Base-by-base conservation (phyloP, 768 basidiomycete species). In the Suillus spraguei region DNA sequence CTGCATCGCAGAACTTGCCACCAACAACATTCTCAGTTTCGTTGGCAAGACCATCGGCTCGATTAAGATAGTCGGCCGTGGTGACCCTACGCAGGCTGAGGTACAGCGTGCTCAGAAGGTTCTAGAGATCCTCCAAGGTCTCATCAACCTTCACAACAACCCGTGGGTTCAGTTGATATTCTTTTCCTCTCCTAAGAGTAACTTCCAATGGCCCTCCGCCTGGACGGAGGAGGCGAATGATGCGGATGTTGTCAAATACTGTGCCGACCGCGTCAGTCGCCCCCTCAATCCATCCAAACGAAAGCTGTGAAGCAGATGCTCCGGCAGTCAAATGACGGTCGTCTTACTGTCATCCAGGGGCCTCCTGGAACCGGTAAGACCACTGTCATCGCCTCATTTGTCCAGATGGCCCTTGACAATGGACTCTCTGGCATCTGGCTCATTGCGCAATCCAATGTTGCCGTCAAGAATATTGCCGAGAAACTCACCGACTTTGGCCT, bases 381-480 rank as follows among this genome's bases (percentile, higher is more conserved):
- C 0, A 86, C 87, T 49, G 89, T 90, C 2, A 91, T 91, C 74
- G 85, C 86, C 13, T 78, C 83, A 7, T 89, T 79, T 81, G 86
- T 88, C 11, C 73, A 81, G 24, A 76, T 77, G 66, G 82, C 86
- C 46, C 69, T 83, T 28, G 66, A 72, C 35, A 68, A 68, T 54
- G 78, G 78, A 0, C 69, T 74, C 22, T 67, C 71, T 65, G 87
- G 89, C 0, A 86, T 93, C 14, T 95, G 91, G 90, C 83, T 95
- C 6, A 79, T 92, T 70, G 91, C 93, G 39, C 90, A 95, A 70
- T 90, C 89, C 20, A 95, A 95, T 79, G 86, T 94, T 56, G 93
- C 91, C 54, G 93, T 94, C 24, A 94, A 92, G 74, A 94, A 95
- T 67, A 94, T 95, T 77, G 92, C 91, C 60, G 89, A 91, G 69